phyloP scores from a whole-genome alignment of 208 protist species.

The Trypanosoma platydactyli region DNA sequence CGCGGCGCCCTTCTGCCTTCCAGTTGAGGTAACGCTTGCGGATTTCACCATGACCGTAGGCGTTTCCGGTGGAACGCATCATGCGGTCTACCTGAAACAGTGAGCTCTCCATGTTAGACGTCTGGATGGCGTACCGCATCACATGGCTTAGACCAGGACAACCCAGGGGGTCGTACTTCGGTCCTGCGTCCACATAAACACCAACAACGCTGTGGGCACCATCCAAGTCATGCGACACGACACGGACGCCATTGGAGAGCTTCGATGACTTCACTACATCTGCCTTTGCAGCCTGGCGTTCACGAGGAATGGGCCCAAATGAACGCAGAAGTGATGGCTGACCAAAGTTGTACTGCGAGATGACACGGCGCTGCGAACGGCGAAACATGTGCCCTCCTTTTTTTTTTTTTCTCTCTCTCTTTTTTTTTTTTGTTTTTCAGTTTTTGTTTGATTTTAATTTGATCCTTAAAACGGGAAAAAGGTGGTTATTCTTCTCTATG shows the following conservation, averaged over 20 bases:
- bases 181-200: conserved; percentile 75
- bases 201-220: conserved; percentile 62
- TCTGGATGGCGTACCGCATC: conserved; percentile 84
- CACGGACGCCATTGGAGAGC: conserved; percentile 69
- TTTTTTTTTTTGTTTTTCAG: not conserved
- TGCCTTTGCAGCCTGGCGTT: conserved; percentile 28
- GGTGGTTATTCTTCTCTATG: too few relatives aligned
- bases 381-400: conserved; percentile 41
- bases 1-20: conserved; percentile 74
- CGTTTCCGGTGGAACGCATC: conserved; percentile 71
- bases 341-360: conserved; percentile 81
- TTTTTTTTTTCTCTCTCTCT: not conserved
- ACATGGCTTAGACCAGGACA: conserved; percentile 82
- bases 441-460: not conserved
- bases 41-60: conserved; percentile 80
- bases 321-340: conserved; percentile 67
- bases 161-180: conserved; percentile 78
- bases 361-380: conserved; percentile 42
- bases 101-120: conserved; percentile 85
- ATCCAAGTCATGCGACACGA: conserved; percentile 77
- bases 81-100: conserved; percentile 85
- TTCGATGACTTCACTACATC: conserved; percentile 51
- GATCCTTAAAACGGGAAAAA: too few relatives aligned
- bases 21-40: conserved; percentile 72
- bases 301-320: conserved; percentile 49